Base-by-base conservation (phyloP, 371 early-diverging fungal species). In the Globomyces sp. region DNA sequence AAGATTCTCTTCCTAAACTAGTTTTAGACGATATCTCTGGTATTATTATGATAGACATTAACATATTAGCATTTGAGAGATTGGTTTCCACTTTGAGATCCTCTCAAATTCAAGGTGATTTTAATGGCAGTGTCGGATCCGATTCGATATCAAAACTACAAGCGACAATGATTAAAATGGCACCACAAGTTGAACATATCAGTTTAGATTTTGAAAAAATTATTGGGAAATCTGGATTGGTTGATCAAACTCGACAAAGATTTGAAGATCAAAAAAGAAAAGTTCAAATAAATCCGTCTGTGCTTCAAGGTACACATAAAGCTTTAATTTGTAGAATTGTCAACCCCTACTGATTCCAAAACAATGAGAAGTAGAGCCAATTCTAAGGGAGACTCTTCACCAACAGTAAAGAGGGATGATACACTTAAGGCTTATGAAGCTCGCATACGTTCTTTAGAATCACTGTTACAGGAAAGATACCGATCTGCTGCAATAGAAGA, bases 151-250 rank as follows among this genome's bases (percentile, higher is more conserved):
- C 77, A 0, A 82, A 82, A 51, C 77, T 86, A 36, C 79, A 80
- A 11, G 75, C 79, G 2, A 81, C 83, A 1, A 74, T 85, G 55
- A 51, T 78, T 63, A 83, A 80, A 57, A 84, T 83, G 80, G 64
- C 74, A 40, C 74, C 78, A 0, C 86, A 91, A 61, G 67, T 91
- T 60, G 87, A 90, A 51, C 71, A 76, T 0, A 77, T 88, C 69
- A 59, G 73, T 1, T 48, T 71, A 1, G 88, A 91, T 9, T 90
- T 89, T 57, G 78, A 89, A 24, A 66, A 75, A 40, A 72, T 83
- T 3, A 39, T 90, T 11, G 74, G 74, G 41, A 74, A 77, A 57
- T 58, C 72, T 1, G 71, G 57, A 8, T 60, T 71, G 36, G 65
- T 65, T 9, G 75, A 76, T 36, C 52, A 70, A 9, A 36, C 73